phyloP scores from a whole-genome alignment of 306 rosid species.

The Argentina anserina region DNA sequence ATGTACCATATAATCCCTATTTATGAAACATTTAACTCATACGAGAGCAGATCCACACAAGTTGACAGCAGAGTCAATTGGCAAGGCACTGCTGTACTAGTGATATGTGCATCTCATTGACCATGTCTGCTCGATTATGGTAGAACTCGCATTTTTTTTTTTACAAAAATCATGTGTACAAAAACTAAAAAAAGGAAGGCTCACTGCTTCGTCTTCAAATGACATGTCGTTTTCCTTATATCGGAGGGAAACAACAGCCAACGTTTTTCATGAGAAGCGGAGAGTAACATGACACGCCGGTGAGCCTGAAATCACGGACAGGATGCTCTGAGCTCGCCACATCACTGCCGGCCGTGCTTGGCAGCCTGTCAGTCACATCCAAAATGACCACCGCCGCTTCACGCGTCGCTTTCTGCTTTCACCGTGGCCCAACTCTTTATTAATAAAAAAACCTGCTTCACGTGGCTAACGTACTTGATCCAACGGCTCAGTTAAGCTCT shows the following conservation, averaged over 20 bases:
- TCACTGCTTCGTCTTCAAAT: no score
- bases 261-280: not conserved
- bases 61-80: not conserved
- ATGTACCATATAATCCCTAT: no score
- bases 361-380: conserved; percentile 17
- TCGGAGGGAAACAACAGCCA: not conserved
- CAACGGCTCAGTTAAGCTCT: not conserved
- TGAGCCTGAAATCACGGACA: conserved; percentile 29
- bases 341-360: conserved; percentile 25
- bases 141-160: not conserved
- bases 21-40: no score
- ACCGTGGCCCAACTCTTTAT: not conserved
- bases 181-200: no score
- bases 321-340: conserved; percentile 15
- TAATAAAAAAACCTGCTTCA: not conserved
- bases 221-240: conserved; percentile 1
- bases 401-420: conserved; percentile 1
- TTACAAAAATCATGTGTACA: not conserved
- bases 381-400: conserved; percentile 13
- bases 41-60: no score
- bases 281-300: conserved; percentile 11
- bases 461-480: conserved; percentile 22
- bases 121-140: not conserved
- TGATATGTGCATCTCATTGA: not conserved
- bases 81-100: not conserved